These are phyloP conservation scores for Trichoderma koningii DNA, from an alignment of 2,329 filamentous ascomycete species.

Conservation along the genomic window DNA sequence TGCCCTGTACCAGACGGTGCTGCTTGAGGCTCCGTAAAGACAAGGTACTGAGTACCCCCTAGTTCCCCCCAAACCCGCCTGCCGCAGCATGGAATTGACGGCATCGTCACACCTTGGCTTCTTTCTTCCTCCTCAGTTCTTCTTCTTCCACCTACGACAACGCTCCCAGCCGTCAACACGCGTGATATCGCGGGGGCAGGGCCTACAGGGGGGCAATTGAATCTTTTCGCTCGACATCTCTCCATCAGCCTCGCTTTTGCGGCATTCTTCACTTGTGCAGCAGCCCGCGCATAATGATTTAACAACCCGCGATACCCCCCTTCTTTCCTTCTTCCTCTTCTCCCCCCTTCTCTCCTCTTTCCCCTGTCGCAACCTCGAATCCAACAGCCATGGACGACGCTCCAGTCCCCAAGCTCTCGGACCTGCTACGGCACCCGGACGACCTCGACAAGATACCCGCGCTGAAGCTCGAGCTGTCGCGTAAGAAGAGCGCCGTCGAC, in stretches of 20 bases:
- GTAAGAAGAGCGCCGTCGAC: conserved; percentile 92
- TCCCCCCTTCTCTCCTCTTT: not conserved
- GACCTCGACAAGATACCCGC: conserved; percentile 94
- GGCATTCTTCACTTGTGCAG: not conserved
- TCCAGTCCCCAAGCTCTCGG: conserved; percentile 77
- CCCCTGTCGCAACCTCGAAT: conserved; percentile 2
- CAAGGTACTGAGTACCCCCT: conserved; percentile 15
- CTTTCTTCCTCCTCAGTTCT: not conserved
- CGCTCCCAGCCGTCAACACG: conserved; percentile 7
- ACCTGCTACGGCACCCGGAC: conserved; percentile 91
- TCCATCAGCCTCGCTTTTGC: conserved; percentile 7
- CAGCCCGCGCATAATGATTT: conserved; percentile 25
- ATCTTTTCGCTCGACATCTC: not conserved
- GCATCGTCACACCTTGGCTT: conserved; percentile 23
- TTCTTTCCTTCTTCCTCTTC: not conserved
- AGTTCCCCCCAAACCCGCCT: not conserved
- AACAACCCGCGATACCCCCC: conserved; percentile 4
- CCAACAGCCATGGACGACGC: conserved; percentile 53
- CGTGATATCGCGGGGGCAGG: conserved; percentile 16
- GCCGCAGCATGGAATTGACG: not conserved
- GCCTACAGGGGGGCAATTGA: conserved; percentile 20
- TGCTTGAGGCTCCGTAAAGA: not conserved
- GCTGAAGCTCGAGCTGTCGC: conserved; percentile 87
- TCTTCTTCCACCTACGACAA: not conserved
- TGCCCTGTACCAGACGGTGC: conserved; percentile 5